Percentiles rank a stretch among this genome's conserved stretches.
Conservation (phyloP, 2,329 filamentous ascomycete species). For the Fusarium sp. region DNA sequence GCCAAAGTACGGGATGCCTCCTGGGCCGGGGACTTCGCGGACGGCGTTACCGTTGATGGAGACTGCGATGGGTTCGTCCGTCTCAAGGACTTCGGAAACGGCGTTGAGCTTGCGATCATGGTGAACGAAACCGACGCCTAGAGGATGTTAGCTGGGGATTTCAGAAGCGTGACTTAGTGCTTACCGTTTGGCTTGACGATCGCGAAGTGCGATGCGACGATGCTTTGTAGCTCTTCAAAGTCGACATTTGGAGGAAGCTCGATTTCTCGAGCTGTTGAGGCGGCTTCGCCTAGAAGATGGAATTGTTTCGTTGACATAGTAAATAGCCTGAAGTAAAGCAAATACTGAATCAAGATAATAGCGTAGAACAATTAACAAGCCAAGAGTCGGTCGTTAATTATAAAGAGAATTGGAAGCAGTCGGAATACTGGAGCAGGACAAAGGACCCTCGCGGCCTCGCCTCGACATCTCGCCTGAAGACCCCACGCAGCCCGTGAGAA, state of each 20-base stretch:
- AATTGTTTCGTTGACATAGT: constrained; percentile 15
- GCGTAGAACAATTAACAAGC: not conserved
- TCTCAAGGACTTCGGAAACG: constrained; percentile 50
- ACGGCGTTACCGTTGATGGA: constrained; percentile 62
- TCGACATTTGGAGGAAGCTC: not conserved
- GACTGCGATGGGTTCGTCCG: constrained; percentile 51
- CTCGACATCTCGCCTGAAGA: not conserved
- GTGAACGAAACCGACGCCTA: constrained; percentile 48
- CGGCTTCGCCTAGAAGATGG: not conserved
- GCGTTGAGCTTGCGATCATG: constrained; percentile 43
- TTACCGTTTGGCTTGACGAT: constrained; percentile 56
- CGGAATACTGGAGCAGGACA: not conserved
- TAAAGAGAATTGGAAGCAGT: not conserved
- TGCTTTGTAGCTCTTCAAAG: constrained; percentile 8
- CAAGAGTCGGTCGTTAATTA: not conserved
- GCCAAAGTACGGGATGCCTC: constrained; percentile 59
- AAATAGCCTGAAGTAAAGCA: not conserved
- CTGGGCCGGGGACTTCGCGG: constrained; percentile 61
- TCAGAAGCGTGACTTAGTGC: too few species aligned
- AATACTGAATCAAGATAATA: accelerated
- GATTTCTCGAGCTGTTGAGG: not conserved
- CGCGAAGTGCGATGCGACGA: constrained; percentile 47
- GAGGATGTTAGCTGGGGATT: too few species aligned
- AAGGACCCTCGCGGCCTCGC: not conserved
- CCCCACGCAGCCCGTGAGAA: not conserved